Evolutionary conservation across 1,284 basidiomycete species (phyloP), one percentile per base, ranked within the genome.

Genomic region (Hymenochaete sp.): DNA sequence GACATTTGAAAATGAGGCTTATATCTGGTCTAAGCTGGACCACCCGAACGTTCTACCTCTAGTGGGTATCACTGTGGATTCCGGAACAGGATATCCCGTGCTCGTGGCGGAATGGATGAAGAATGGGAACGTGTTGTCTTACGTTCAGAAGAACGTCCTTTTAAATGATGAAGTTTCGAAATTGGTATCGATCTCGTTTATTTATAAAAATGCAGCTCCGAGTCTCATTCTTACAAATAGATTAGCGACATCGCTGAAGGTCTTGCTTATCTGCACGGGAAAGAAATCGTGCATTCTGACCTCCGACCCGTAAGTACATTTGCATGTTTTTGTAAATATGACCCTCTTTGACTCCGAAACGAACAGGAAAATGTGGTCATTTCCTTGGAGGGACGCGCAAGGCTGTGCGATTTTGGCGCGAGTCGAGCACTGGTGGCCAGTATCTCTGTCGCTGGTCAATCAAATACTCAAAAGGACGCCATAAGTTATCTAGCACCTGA

Each of bases 1-100:
- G 38, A 26, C 13, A 16, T 18, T 47, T 16, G 45, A 28, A 2
- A 33, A 25, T 19, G 45, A 47, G 29, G 18, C 42, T 6, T 25
- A 35, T 18, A 35, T 47, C 21, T 47, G 38, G 45, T 47, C 45
- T 16, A 33, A 24, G n/a, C 45, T 47, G 9, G 8, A 22, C 27
- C 45, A 47, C 24, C 27, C 28, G 21, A 18, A 29, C 21, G 27
- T 47, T 35, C 39, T 47, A 7, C 45, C 45, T 36, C 26, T 42
- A 2, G 8, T 9, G 16, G 38, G 38, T 4, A 41, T 28, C 39
- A 26, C 18, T 13, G 22, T 45, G 14, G 29, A 35, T 28, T 28
- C 26, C 22, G 66, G 75, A 0, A 38, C 63, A 50, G 21, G 29
- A 8, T 47, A 47, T 29, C 45, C 45, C 10, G 13, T 29, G 16